Evolutionary conservation across 2,329 filamentous ascomycete species (phyloP).

Genomic region (Sarocladium oryzae): DNA sequence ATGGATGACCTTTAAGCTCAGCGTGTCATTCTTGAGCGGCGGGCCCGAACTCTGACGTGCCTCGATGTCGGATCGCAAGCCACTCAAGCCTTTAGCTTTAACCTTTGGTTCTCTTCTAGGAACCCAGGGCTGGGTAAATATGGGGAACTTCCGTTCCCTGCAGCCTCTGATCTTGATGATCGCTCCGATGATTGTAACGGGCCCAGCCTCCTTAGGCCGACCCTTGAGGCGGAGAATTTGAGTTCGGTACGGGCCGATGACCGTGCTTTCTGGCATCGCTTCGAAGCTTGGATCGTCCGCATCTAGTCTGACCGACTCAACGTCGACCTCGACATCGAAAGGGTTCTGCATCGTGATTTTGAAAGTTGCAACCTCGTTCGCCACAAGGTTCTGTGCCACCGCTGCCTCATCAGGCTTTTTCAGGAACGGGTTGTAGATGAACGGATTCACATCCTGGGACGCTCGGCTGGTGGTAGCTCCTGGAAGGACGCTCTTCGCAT

Average conservation of each 20-base stretch:
- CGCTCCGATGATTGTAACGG: slow-evolving; percentile 70
- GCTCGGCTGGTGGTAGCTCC: slow-evolving; percentile 42
- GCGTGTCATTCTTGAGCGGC: slow-evolving; percentile 33
- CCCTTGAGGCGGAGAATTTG: slow-evolving; percentile 71
- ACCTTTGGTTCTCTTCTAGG: slow-evolving; percentile 64
- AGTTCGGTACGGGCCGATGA: slow-evolving; percentile 75
- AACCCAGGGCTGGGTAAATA: slow-evolving; percentile 72
- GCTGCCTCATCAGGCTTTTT: slow-evolving; percentile 56
- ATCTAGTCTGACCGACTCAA: slow-evolving; percentile 73
- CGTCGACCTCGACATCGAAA: slow-evolving; percentile 85
- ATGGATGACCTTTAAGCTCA: slow-evolving; percentile 69
- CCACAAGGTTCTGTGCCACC: slow-evolving; percentile 64
- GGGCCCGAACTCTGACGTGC: background rate
- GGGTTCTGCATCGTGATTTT: slow-evolving; percentile 85
- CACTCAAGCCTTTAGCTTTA: slow-evolving; percentile 64
- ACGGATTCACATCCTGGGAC: slow-evolving; percentile 67
- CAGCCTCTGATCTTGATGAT: slow-evolving; percentile 76
- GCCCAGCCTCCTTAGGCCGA: slow-evolving; percentile 59
- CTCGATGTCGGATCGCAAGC: slow-evolving; percentile 43
- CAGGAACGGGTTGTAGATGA: slow-evolving; percentile 91
- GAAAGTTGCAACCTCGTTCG: slow-evolving; percentile 72
- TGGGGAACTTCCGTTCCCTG: slow-evolving; percentile 73
- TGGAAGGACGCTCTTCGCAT: slow-evolving; percentile 49
- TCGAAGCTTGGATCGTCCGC: slow-evolving; percentile 68
- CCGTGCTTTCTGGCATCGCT: slow-evolving; percentile 54